These are phyloP conservation scores for Arthrobotrys sphaeroides DNA, from an alignment of 2,329 filamentous ascomycete species.

Conservation along the genomic window DNA sequence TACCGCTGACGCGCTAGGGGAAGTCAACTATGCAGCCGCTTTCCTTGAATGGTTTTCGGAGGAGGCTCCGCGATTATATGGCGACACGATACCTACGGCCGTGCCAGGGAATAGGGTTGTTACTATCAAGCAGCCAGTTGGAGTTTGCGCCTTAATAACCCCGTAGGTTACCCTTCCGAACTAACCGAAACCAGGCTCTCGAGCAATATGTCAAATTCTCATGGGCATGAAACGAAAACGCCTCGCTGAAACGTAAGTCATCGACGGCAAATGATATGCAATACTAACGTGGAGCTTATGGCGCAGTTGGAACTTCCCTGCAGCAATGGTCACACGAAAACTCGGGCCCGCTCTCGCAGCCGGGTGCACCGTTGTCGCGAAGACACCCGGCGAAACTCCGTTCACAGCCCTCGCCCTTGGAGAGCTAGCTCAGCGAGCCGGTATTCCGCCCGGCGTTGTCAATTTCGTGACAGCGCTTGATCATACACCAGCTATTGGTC, in stretches of 20 bases:
- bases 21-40: conserved; percentile 76
- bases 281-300: conserved; percentile 25
- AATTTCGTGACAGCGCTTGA: conserved; percentile 83
- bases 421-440: conserved; percentile 84
- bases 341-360: conserved; percentile 81
- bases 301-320: conserved; percentile 80
- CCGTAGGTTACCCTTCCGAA: conserved; percentile 64
- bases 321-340: conserved; percentile 78
- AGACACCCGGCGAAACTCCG: conserved; percentile 90
- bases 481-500: conserved; percentile 82
- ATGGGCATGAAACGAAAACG: conserved; percentile 28
- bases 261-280: not conserved
- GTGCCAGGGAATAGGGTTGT: conserved; percentile 77
- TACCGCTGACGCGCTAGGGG: conserved; percentile 75
- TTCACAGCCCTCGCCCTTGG: conserved; percentile 88
- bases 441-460: conserved; percentile 87
- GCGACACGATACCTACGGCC: conserved; percentile 76
- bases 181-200: conserved; percentile 24
- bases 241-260: conserved; percentile 13
- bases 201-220: not conserved
- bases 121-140: conserved; percentile 83
- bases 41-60: conserved; percentile 86
- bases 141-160: conserved; percentile 82
- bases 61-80: conserved; percentile 77
- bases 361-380: conserved; percentile 93